Evolutionary conservation across 768 basidiomycete species (phyloP), one percentile per base, ranked within the genome.

Genomic region (Psilocybe azurescens): DNA sequence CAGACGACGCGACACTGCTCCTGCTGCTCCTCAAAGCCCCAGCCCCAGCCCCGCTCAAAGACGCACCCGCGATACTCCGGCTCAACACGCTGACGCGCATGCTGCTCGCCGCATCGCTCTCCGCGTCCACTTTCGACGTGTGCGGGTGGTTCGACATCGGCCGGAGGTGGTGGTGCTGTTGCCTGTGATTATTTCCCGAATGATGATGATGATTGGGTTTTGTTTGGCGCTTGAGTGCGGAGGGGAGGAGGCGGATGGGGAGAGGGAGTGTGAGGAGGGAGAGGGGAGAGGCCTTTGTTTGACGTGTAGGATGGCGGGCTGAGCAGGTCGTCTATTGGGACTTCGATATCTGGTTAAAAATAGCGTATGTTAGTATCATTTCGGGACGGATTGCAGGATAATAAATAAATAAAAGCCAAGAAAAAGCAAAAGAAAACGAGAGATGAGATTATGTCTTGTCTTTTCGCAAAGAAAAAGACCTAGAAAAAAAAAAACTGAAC

Each of bases 261-360:
- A 32, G 56, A 59, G 32, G 18, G 61, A 14, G 46, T 59, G 20
- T 39, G 24, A 14, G 52, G 51, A 50, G 10, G 39, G 58, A 20
- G 48, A 59, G 65, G 24, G n/a, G 65, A 64, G 38, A 60, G 53
- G 16, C 53, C 30, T 28, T 59, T 59, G 13, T 64, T 59, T 1
- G 65, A 65, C n/a, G 67, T 56, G 50, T 69, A 70, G 11, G 68
- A 60, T 33, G 73, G 53, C 47, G 70, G 63, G 53, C 79, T 81
- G 41, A 88, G 70, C 5, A 95, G 86, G 59, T 95, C 94, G 53
- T 92, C 89, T 5, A 88, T 75, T 0, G 89, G 80, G 10, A 95
- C 86, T 71, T 96, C 93, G 56, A 96, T 85, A 71, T 91, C 94
- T 94, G 67, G 38, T 16, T 16, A 13, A 13, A 20, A 14, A 32